These are phyloP conservation scores for Aurantiochytrium sp. DNA, from an alignment of 108 stramenopile genomes.

Conservation along the genomic window DNA sequence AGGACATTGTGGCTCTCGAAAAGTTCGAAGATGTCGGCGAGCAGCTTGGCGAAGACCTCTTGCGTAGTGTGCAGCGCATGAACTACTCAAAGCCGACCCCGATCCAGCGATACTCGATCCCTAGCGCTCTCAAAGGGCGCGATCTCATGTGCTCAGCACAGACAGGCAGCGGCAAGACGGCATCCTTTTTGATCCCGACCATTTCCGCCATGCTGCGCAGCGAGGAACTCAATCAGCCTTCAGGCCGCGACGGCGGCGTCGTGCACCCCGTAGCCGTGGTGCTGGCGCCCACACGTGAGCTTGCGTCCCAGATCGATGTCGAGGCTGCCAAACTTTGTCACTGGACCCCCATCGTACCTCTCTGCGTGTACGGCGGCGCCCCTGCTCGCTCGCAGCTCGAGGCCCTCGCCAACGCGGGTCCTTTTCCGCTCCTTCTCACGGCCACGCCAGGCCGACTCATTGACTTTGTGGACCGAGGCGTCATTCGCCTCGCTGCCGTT, in stretches of 20 bases:
- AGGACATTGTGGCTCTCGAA: constrained; percentile 28
- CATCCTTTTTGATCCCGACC: constrained; percentile 88
- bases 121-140: constrained; percentile 73
- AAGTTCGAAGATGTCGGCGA: constrained; percentile 78
- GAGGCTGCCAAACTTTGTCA: constrained; percentile 90
- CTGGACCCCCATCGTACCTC: constrained; percentile 84
- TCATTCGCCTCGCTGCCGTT: constrained; percentile 83
- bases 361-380: constrained; percentile 93
- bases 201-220: constrained; percentile 79
- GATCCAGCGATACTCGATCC: constrained; percentile 94
- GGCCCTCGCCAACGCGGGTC: constrained; percentile 85
- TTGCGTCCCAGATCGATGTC: constrained; percentile 92
- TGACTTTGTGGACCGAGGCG: constrained; percentile 88
- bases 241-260: constrained; percentile 45
- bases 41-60: constrained; percentile 65
- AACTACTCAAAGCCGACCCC: constrained; percentile 94
- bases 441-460: constrained; percentile 83
- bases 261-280: constrained; percentile 78
- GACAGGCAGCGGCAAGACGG: constrained; percentile 95
- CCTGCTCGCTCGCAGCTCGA: constrained; percentile 75
- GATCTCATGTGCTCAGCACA: constrained; percentile 97
- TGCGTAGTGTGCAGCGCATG: constrained; percentile 73
- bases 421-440: not conserved
- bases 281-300: constrained; percentile 92
- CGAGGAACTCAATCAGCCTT: constrained; percentile 74